Conservation (phyloP, 1,139 yeast species). For the Protomyces pachydermus region DNA sequence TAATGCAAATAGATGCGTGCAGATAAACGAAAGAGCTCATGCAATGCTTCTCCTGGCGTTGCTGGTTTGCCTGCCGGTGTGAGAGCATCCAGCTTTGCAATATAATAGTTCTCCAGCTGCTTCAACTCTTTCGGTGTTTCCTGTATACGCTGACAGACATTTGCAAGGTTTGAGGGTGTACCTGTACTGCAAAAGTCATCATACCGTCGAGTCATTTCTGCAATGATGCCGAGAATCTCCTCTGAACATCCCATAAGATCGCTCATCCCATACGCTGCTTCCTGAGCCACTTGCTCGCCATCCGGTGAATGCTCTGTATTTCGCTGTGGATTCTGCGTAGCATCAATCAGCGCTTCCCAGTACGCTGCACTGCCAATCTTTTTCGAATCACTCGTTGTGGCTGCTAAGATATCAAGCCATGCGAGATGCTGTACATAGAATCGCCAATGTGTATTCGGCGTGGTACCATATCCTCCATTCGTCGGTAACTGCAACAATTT, state of each 20-base stretch:
- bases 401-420: slow-evolving; percentile 20
- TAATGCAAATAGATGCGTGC: slow-evolving; percentile 21
- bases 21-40: slow-evolving; percentile 16
- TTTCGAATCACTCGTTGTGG: slow-evolving; percentile 11
- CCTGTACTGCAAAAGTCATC: slow-evolving; percentile 4
- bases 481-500: not conserved
- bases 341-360: slow-evolving; percentile 11
- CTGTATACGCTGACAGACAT: not conserved
- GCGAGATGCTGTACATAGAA: slow-evolving; percentile 24
- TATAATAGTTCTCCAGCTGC: slow-evolving; percentile 8
- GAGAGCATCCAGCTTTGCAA: slow-evolving; percentile 17
- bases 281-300: not conserved
- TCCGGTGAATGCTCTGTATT: not conserved
- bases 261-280: slow-evolving; percentile 9
- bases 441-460: not conserved
- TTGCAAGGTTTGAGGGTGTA: not conserved
- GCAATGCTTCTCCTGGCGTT: slow-evolving; percentile 5
- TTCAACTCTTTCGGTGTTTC: not conserved
- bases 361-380: slow-evolving; percentile 13
- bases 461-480: slow-evolving; percentile 1
- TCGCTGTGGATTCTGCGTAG: not conserved
- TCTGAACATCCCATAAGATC: slow-evolving; percentile 24
- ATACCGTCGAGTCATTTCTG: slow-evolving; percentile 22
- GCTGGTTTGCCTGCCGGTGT: not conserved
- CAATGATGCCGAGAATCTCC: slow-evolving; percentile 6